phyloP scores from a whole-genome alignment of 371 early-diverging fungal species.

The Capillidium rhysosporum region DNA sequence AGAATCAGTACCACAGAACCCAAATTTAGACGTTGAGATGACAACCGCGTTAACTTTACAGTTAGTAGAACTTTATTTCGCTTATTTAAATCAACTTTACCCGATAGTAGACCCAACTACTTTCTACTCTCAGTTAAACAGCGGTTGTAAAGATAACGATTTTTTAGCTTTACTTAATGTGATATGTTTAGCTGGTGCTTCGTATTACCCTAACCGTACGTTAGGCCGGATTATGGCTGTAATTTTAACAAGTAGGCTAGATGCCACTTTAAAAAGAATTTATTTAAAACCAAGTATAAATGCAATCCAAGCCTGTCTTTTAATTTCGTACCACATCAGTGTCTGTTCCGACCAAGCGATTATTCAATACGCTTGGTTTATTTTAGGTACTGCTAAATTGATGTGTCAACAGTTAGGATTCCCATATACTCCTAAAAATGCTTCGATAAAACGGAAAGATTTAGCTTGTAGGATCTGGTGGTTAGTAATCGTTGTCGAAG shows the following conservation, averaged over 20 bases:
- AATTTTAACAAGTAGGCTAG: not conserved
- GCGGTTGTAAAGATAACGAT: too few relatives aligned
- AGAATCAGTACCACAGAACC: not conserved
- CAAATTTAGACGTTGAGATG: not conserved
- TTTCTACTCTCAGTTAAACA: not conserved
- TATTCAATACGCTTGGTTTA: not conserved
- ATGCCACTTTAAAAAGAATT: not conserved
- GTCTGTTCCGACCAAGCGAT: not conserved
- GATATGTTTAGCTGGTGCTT: not conserved
- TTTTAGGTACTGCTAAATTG: not conserved
- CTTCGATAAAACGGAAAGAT: not conserved
- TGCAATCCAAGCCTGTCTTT: not conserved
- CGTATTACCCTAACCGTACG: not conserved
- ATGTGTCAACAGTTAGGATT: not conserved
- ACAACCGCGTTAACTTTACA: not conserved
- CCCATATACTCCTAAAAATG: not conserved
- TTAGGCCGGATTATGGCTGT: not conserved
- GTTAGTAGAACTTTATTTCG: conserved; percentile 2
- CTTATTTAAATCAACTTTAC: not conserved
- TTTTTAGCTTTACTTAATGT: not conserved
- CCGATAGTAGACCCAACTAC: not conserved
- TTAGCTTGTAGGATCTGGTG: not conserved
- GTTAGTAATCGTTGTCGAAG: not conserved
- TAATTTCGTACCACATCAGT: not conserved
- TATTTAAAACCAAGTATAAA: not conserved